Base-by-base conservation (phyloP, 768 basidiomycete genomes). In the Mrakia gelida region DNA sequence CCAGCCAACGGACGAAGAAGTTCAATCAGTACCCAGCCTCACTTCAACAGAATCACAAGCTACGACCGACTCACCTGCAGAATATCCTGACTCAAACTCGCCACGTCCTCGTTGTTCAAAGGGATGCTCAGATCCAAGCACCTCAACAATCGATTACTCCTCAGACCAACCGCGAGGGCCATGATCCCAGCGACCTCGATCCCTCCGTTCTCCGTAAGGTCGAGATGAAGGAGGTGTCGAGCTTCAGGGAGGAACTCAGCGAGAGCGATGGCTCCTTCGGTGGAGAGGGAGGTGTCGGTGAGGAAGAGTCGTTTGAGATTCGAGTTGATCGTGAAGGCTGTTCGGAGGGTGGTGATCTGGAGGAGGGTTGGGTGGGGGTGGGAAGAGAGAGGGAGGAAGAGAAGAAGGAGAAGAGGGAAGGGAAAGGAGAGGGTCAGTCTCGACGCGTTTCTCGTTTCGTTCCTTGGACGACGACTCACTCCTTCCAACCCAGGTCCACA, bases 241-340 rank as follows among this genome's bases (percentile, higher is more conserved):
- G 92, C 91, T 83, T 98, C 95, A 0, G 95, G 95, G 0, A 98
- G 89, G 86, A 97, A 98, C 84, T 98, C 96, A 3, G 96, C 97
- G 2, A 98, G 88, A 0, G 94, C 92, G 80, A 98, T 98, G 0
- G 96, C 95, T 1, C 94, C 95, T 0, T 90, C 86, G 0, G 92
- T 92, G 0, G 89, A 89, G 82, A 98, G 88, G 6, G 87, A 86
- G 0, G 95, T 97, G 3, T 91, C 89, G 10, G 93, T 92, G 30
- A 98, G 88, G 86, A 97, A 98, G 63, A 99, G 86, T 1, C 97
- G 90, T 82, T 96, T 98, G 49, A 99, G 88, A 0, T 93, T 90
- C 0, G 90, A 91, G 83, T 98, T 97, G 75, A 96, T 88, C 0
- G 94, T 95, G 84, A 98, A 95, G 0, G 95, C 92, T 0, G 95